Evolutionary conservation across 768 basidiomycete species (phyloP).

Genomic region (Russula sp.): DNA sequence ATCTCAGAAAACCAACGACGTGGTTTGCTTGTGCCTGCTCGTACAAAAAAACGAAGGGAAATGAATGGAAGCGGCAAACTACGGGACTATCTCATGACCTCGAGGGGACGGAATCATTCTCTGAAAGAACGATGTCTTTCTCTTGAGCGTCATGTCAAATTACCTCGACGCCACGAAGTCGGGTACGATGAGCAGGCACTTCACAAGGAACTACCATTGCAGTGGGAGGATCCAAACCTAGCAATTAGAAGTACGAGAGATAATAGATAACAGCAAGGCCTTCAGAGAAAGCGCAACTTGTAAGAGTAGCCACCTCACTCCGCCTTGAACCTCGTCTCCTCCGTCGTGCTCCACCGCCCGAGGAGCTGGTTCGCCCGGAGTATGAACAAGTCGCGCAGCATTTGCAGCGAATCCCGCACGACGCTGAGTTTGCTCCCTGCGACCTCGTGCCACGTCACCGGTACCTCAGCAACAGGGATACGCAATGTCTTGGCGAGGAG

Average conservation of each 20-base stretch:
- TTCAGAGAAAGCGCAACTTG: not conserved
- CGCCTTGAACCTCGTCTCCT: slow-evolving; percentile 6
- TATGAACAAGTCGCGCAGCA: slow-evolving; percentile 82
- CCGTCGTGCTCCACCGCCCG: slow-evolving; percentile 59
- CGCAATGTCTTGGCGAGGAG: slow-evolving; percentile 71
- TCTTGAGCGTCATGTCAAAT: too few species aligned
- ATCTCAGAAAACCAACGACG: not conserved
- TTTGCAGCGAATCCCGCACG: slow-evolving; percentile 75
- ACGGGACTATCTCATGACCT: too few species aligned
- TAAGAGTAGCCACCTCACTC: slow-evolving; percentile 4
- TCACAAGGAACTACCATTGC: not conserved
- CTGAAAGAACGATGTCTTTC: too few species aligned
- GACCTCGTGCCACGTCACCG: slow-evolving; percentile 91
- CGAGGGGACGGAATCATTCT: too few species aligned
- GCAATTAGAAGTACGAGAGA: not conserved
- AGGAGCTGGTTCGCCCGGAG: slow-evolving; percentile 74
- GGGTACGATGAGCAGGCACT: not conserved
- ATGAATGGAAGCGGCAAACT: too few species aligned
- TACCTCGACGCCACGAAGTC: not conserved
- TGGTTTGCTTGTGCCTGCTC: too few species aligned
- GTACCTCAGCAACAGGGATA: slow-evolving; percentile 79
- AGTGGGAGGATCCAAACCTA: not conserved
- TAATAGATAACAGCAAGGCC: not conserved
- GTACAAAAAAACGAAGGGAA: too few species aligned
- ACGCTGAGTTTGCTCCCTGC: slow-evolving; percentile 88